Base-by-base conservation (phyloP, 345 rosid species). In the Citrus cavaleriei region DNA sequence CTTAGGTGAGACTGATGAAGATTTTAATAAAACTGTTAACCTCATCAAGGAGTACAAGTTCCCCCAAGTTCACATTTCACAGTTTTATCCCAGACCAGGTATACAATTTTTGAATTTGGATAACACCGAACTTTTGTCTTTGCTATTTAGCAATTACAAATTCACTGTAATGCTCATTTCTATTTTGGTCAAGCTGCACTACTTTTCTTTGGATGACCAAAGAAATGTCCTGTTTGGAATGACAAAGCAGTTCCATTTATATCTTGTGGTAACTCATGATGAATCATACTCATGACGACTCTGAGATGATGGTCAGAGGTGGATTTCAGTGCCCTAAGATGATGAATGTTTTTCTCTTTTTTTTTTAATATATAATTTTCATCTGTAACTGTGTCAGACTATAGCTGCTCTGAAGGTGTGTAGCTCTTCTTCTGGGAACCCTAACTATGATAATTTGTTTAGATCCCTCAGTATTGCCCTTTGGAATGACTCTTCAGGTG, bases 41-140 rank as follows among this genome's bases (percentile, higher is more conserved):
- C 97, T 96, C 59, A 83, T 96, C 64, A 80, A 90, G 82, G 90
- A 89, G 34, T 96, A 93, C 86, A 89, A 90, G 84, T 83, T 96
- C 46, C 77, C 99, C 40, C 99, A 96, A 86, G 95, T 96, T 83
- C 99, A 96, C 76, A 96, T 94, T 78, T 96, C 98, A 65, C 98
- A 96, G 86, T 94, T 94, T 85, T 96, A 96, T 89, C 98, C 99
- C 61, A 87, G 98, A 72, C 97, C 97, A 84, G 99, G 97, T 89
- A 84, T 75, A 37, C 61, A 79, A 57, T 67, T 61, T 35, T 24
- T 77, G 59, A 18, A n/a, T 75, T 78, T 78, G 22, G 69, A 24
- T 75, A 58, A 22, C 25, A 35, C 24, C 42, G 28, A 70, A 5
- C 8, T 68, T 69, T 60, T 32, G 14, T 35, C 46, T 18, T 61